These are phyloP conservation scores for Artemisia princeps DNA, from an alignment of 140 eudicot genomes.

Conservation along the genomic window DNA sequence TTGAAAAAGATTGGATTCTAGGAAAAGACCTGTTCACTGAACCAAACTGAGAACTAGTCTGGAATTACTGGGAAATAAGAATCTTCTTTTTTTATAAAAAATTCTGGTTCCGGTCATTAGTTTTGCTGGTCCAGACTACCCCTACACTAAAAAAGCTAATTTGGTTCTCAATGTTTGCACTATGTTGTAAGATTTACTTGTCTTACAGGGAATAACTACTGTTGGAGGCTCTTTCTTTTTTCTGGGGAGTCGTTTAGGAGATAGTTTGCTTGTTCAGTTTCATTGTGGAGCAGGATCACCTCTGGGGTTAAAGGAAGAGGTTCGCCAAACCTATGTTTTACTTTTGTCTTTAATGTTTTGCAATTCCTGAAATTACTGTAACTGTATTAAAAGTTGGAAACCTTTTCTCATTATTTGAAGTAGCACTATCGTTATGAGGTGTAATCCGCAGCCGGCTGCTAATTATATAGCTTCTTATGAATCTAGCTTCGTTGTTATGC, in stretches of 20 bases:
- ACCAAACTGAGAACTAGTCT: too few species aligned
- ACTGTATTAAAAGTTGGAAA: neutral
- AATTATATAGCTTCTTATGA: neutral
- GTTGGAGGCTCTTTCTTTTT: conserved; percentile 84
- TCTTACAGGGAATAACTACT: conserved; percentile 64
- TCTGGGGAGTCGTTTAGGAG: conserved; percentile 94
- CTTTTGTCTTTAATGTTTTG: conserved; percentile 1
- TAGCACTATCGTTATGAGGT: neutral
- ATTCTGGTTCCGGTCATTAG: too few species aligned
- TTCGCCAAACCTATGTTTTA: conserved; percentile 18
- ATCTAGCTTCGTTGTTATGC: neutral
- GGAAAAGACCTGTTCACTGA: too few species aligned
- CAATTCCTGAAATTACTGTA: conserved; percentile 7
- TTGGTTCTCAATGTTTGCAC: neutral
- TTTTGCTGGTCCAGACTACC: too few species aligned
- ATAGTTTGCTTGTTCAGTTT: conserved; percentile 91
- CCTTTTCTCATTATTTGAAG: conserved; percentile 7
- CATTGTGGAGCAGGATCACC: conserved; percentile 65
- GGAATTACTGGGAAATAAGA: too few species aligned
- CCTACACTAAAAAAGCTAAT: too few species aligned
- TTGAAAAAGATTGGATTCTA: too few species aligned
- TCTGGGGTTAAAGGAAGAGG: conserved; percentile 75
- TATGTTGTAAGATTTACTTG: conserved; percentile 8
- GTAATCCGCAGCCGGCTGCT: neutral
- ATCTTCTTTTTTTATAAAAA: too few species aligned